These are phyloP conservation scores for Hortaea sp. DNA, from an alignment of 2,329 filamentous ascomycete species.

Conservation along the genomic window DNA sequence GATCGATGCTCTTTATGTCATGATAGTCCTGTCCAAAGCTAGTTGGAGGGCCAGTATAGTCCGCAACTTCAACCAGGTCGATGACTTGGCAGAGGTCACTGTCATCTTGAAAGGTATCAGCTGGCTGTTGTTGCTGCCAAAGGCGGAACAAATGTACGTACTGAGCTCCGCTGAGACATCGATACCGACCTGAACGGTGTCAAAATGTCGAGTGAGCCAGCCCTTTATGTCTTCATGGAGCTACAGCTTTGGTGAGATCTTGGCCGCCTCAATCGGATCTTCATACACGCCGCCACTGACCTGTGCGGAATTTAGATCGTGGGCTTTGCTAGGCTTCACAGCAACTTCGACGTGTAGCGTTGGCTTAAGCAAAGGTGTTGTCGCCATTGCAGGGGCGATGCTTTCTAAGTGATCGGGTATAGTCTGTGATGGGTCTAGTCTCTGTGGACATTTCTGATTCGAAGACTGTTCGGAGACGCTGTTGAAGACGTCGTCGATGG, in stretches of 20 bases:
- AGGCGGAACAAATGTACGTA: not conserved
- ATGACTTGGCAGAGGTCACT: not conserved
- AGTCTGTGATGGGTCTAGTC: too few relatives aligned
- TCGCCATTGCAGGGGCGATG: not conserved
- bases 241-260: not conserved
- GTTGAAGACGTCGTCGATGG: too few relatives aligned
- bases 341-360: conserved; percentile 29
- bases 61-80: conserved; percentile 25
- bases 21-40: conserved; percentile 13
- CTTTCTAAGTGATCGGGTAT: too few relatives aligned
- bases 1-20: conserved; percentile 22
- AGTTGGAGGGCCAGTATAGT: conserved; percentile 26
- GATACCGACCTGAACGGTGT: conserved; percentile 3
- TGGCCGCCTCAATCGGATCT: too few relatives aligned
- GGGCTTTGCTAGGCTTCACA: conserved; percentile 7
- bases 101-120: not conserved
- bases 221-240: conserved; percentile 6
- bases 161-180: not conserved
- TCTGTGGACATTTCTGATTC: too few relatives aligned
- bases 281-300: not conserved
- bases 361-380: conserved; percentile 11
- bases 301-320: not conserved
- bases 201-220: conserved; percentile 17
- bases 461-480: too few relatives aligned
- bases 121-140: not conserved